These are phyloP conservation scores for Domatiomyces globalis DNA, from an alignment of 2,329 filamentous ascomycete genomes.

Conservation along the genomic window DNA sequence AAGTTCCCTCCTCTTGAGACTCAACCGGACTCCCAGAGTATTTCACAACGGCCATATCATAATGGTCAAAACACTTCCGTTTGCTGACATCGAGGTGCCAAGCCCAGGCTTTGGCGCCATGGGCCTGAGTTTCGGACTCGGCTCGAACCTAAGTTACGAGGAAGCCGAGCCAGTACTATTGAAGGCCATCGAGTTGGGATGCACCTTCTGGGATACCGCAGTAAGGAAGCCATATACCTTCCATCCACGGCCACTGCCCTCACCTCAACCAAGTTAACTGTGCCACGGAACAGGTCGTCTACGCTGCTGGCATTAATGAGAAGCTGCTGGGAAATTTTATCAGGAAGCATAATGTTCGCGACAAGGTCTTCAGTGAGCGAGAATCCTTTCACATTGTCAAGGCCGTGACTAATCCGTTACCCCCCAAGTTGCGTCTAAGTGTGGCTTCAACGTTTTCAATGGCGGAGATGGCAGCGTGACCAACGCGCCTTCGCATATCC, in stretches of 20 bases:
- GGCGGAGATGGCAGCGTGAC: constrained; percentile 27
- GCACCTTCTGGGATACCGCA: constrained; percentile 36
- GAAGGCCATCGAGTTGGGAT: constrained; percentile 36
- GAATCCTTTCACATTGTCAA: no score
- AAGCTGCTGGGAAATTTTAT: constrained; percentile 39
- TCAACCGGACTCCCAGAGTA: neutral
- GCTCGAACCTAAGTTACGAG: constrained; percentile 30
- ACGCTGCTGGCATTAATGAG: constrained; percentile 35
- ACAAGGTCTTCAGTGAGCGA: constrained; percentile 38
- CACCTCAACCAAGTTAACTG: neutral
- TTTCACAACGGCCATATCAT: constrained; percentile 1
- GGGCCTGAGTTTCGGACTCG: constrained; percentile 34
- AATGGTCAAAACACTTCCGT: constrained; percentile 32
- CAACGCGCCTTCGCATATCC: constrained; percentile 35
- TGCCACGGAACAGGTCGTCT: constrained; percentile 26
- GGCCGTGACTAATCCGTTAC: no score
- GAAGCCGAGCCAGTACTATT: constrained; percentile 36
- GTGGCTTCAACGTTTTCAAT: constrained; percentile 16
- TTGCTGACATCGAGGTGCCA: constrained; percentile 27
- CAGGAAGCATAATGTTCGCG: constrained; percentile 36
- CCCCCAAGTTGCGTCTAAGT: no score
- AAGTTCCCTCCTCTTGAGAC: no score
- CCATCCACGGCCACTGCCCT: neutral
- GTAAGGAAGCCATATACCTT: constrained; percentile 19
- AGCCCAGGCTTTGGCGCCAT: constrained; percentile 37